Evolutionary conservation across 352 stramenopile species (phyloP), one percentile per base, ranked within the genome.

Genomic region (Phytopythium boreale): DNA sequence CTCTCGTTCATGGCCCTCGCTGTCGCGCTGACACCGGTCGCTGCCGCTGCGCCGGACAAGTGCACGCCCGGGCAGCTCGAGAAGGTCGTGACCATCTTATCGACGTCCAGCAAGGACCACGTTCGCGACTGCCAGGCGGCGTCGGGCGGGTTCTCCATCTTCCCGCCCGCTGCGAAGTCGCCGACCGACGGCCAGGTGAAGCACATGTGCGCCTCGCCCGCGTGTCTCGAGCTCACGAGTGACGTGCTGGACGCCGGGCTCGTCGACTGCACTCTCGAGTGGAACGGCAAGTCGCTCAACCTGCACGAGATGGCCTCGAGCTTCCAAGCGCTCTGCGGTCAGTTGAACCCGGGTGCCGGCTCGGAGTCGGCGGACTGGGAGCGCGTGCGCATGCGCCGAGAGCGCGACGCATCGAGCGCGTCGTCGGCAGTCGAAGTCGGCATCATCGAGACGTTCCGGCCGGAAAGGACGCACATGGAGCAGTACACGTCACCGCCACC

Each of bases 71-170:
- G 34, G 8, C 55, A 60, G 12, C 36, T 60, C 22, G 55, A 60
- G 36, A 50, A 60, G 14, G 11, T 60, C 36, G 55, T 60, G 31
- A 47, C 36, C 0, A 34, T 36, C 2, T n/a, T 60, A 20, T 27
- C 39, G 55, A 50, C 55, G 12, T 24, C 31, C 22, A 47, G 55
- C 36, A 60, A 60, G 55, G 19, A n/a, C 55, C 34, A 34, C 22
- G 55, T 60, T 19, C 55, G 22, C 17, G 34, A 26, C 5, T 60
- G 55, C 24, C 55, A 60, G 26, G 36, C 36, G 26, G 36, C 55
- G 12, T 49, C 55, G 22, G n/a, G 22, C 11, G 55, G 55, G 5
- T 60, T 60, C 55, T 60, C 55, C 55, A 50, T 60, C 36, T 60
- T 60, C 55, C 36, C 36, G 36, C 55, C 55, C 7, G 22, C 55